These are phyloP conservation scores for Eryngium alpinum DNA, from an alignment of 140 eudicot species.

Conservation along the genomic window DNA sequence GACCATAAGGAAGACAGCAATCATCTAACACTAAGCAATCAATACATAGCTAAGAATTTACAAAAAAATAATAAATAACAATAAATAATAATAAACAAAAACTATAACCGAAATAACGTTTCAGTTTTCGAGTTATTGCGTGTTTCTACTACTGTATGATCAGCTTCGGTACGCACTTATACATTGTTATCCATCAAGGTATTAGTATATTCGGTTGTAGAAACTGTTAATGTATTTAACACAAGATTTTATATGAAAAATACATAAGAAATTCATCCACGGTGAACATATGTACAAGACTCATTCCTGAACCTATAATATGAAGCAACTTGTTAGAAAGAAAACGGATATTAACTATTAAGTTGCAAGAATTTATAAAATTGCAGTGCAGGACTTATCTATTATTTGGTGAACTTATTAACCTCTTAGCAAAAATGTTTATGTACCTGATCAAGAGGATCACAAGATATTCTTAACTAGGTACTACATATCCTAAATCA, in stretches of 20 bases:
- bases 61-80: no score
- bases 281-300: neutral
- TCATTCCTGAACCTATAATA: neutral
- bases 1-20: conserved; percentile 9
- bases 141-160: neutral
- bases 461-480: neutral
- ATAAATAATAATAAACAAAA: no score
- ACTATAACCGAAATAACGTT: neutral
- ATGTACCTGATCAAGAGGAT: neutral
- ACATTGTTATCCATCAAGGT: neutral
- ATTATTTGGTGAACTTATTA: neutral
- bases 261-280: neutral
- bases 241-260: neutral
- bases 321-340: neutral
- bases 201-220: neutral
- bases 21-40: neutral
- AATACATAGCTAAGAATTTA: neutral
- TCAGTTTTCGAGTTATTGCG: neutral
- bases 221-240: neutral
- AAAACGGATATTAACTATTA: neutral
- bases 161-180: neutral
- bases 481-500: neutral
- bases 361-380: neutral
- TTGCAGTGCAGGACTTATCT: neutral
- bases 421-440: neutral